Evolutionary conservation across 306 rosid species (phyloP).

Genomic region (Fragaria vesca): DNA sequence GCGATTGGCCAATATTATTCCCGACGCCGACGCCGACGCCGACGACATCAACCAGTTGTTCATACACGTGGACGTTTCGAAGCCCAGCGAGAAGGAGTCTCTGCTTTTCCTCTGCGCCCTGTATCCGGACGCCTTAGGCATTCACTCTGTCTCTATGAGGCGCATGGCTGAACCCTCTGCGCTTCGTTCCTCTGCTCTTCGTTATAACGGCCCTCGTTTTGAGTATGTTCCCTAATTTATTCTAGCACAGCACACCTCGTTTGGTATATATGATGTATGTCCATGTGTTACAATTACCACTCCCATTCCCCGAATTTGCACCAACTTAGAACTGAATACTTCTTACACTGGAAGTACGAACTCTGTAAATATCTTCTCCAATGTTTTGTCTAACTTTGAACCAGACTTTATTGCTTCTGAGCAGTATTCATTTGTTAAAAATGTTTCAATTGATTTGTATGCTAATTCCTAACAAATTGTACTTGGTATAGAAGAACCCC

Average conservation of each 20-base stretch:
- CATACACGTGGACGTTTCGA: conserved; percentile 70
- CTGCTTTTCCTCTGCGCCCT: conserved; percentile 73
- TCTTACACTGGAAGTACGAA: neutral
- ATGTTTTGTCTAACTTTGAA: no score
- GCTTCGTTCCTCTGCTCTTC: conserved; percentile 25
- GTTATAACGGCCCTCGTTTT: conserved; percentile 64
- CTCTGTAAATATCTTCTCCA: neutral
- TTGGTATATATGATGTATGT: no score
- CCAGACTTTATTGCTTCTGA: no score
- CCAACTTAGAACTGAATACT: neutral
- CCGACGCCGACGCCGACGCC: conserved; percentile 33
- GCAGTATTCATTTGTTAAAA: neutral
- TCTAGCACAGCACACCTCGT: no score
- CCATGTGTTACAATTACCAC: no score
- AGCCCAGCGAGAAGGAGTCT: conserved; percentile 55
- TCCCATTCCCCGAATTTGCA: no score
- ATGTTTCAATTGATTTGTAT: neutral
- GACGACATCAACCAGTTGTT: conserved; percentile 67
- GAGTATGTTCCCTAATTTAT: conserved; percentile 41
- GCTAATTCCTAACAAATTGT: neutral
- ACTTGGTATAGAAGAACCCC: neutral
- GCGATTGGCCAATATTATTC: conserved; percentile 47
- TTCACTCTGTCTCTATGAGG: conserved; percentile 87
- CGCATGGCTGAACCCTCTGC: conserved; percentile 40
- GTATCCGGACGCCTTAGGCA: conserved; percentile 86